Conservation (phyloP, 345 rosid genomes). For the Nasturtium officinale region DNA sequence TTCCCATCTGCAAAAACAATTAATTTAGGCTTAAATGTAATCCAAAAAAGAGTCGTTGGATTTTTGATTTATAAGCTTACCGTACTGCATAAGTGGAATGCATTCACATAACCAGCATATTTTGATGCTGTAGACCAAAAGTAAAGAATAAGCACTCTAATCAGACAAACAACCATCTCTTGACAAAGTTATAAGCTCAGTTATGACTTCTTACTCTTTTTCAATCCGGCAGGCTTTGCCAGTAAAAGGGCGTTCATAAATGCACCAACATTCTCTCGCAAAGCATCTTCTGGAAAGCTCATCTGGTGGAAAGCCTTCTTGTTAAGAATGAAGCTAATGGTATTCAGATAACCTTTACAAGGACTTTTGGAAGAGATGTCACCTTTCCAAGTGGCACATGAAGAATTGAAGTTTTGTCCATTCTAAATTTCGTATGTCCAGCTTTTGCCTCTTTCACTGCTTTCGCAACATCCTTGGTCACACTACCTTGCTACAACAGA, state of each 20-base stretch:
- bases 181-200: background rate
- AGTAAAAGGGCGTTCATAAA: conserved; percentile 86
- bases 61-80: conserved; percentile 51
- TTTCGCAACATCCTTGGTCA: conserved; percentile 67
- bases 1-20: conserved; percentile 76
- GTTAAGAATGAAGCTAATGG: conserved; percentile 18
- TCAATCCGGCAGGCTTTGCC: conserved; percentile 94
- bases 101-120: conserved; percentile 85
- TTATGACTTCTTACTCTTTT: conserved; percentile 60
- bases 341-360: background rate
- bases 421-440: conserved; percentile 77
- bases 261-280: conserved; percentile 88
- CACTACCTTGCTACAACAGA: conserved; percentile 79
- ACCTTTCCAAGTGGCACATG: conserved; percentile 98
- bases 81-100: conserved; percentile 77
- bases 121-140: conserved; percentile 67
- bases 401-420: conserved; percentile 90
- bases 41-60: background rate
- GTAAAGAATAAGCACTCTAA: conserved; percentile 9
- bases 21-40: background rate
- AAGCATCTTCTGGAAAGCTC: conserved; percentile 67
- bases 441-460: conserved; percentile 81
- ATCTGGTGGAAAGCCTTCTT: conserved; percentile 47
- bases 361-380: conserved; percentile 14
- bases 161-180: conserved; percentile 8